Percentiles rank a stretch among this genome's conserved stretches.
Evolutionary conservation across 2,329 filamentous ascomycete genomes (phyloP).

Genomic region (Pseudogymnoascus sp.): DNA sequence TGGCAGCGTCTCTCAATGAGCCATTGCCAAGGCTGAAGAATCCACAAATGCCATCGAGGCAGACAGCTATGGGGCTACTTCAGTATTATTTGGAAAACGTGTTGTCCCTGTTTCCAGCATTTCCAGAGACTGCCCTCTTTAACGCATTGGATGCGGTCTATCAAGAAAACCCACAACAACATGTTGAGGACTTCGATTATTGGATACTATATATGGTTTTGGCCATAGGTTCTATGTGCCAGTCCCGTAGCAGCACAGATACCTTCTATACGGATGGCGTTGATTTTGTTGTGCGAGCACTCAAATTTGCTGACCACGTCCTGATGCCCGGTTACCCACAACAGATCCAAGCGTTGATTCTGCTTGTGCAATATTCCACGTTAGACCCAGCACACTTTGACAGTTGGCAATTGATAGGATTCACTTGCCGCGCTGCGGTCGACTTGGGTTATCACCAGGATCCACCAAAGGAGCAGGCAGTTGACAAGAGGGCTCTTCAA

Average conservation of each 20-base stretch:
- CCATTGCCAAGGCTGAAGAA: constrained; percentile 54
- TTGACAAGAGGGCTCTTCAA: constrained; percentile 63
- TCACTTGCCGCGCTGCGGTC: constrained; percentile 76
- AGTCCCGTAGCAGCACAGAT: constrained; percentile 61
- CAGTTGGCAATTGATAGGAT: constrained; percentile 87
- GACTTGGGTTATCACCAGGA: constrained; percentile 93
- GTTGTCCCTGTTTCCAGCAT: constrained; percentile 71
- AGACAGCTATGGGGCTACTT: constrained; percentile 58
- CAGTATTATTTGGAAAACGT: constrained; percentile 81
- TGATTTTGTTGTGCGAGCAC: constrained; percentile 51
- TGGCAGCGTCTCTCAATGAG: constrained; percentile 73
- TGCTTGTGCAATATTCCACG: constrained; percentile 84
- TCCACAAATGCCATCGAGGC: constrained; percentile 59
- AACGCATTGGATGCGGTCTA: constrained; percentile 76
- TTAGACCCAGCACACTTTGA: constrained; percentile 87
- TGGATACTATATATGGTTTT: constrained; percentile 88
- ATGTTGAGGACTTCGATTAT: constrained; percentile 56
- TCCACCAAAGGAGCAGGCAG: constrained; percentile 59
- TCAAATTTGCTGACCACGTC: constrained; percentile 72
- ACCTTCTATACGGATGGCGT: constrained; percentile 50
- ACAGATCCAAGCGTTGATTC: constrained; percentile 78
- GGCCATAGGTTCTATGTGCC: constrained; percentile 67
- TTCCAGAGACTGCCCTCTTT: constrained; percentile 71
- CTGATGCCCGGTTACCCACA: constrained; percentile 75
- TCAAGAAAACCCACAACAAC: constrained; percentile 48